Conservation (phyloP, 306 rosid genomes). For the Pterocarpus macrocarpus region DNA sequence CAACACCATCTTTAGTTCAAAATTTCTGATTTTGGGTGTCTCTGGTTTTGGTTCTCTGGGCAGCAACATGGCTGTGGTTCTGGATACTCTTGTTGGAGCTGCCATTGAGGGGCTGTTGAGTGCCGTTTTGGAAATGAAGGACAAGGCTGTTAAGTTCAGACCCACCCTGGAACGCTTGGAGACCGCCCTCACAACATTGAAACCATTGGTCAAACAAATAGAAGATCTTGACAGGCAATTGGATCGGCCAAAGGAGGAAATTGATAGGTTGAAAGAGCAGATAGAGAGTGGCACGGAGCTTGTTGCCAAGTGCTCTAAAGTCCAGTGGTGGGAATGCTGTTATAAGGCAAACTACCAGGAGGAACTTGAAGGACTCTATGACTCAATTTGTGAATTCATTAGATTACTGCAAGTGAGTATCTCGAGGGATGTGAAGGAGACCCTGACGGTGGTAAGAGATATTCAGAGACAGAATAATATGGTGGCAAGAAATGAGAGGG, state of each 20-base stretch:
- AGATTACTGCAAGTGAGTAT: slow-evolving; percentile 2
- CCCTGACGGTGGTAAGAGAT: not conserved
- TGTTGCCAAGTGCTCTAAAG: slow-evolving; percentile 46
- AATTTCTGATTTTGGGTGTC: not conserved
- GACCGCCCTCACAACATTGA: slow-evolving; percentile 21
- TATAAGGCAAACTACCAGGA: slow-evolving; percentile 41
- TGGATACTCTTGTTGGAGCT: slow-evolving; percentile 39
- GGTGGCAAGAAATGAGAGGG: slow-evolving; percentile 15
- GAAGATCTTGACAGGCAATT: not conserved
- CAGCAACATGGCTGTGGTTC: slow-evolving; percentile 24
- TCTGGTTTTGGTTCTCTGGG: not conserved
- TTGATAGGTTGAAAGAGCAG: not conserved
- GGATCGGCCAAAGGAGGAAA: slow-evolving; percentile 44
- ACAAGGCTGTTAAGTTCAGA: slow-evolving; percentile 37
- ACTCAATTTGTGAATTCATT: slow-evolving; percentile 32
- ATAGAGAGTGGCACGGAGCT: slow-evolving; percentile 49
- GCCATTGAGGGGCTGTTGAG: slow-evolving; percentile 35
- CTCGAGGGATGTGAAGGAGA: slow-evolving; percentile 34
- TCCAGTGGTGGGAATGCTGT: slow-evolving; percentile 49
- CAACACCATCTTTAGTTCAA: too few relatives aligned
- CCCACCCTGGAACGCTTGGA: slow-evolving; percentile 36
- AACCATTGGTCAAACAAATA: slow-evolving; percentile 46
- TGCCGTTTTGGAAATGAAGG: slow-evolving; percentile 9
- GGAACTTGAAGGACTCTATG: slow-evolving; percentile 50
- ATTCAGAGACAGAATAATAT: not conserved